phyloP scores from a whole-genome alignment of 345 rosid genomes.

The Aegle marmelos region DNA sequence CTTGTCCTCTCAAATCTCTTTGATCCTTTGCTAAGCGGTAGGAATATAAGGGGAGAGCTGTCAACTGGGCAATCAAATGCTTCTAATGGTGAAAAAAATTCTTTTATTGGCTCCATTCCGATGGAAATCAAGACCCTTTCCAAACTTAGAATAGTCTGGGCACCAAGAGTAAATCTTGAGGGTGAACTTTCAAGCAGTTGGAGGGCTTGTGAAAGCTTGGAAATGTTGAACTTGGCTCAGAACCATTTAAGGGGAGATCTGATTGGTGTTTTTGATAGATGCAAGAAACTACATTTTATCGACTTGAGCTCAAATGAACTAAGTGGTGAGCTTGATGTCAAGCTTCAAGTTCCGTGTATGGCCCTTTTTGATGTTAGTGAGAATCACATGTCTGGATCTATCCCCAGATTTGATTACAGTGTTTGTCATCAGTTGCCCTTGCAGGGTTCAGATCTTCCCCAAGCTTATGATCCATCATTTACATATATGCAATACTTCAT shows the following conservation, averaged over 20 bases:
- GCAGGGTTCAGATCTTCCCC: background rate
- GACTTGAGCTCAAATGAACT: constrained; percentile 34
- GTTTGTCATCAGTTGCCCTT: constrained; percentile 8
- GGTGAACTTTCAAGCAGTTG: constrained; percentile 26
- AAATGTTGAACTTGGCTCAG: constrained; percentile 35
- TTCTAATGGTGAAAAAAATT: constrained; percentile 15
- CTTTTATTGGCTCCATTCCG: constrained; percentile 28
- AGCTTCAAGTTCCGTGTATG: constrained; percentile 35
- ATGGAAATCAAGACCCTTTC: constrained; percentile 26
- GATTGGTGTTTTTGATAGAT: constrained; percentile 23
- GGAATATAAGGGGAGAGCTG: background rate
- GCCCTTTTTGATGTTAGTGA: constrained; percentile 25
- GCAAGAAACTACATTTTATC: constrained; percentile 28
- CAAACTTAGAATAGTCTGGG: constrained; percentile 29
- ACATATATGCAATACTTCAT: constrained; percentile 12
- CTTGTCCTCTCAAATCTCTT: constrained; percentile 28
- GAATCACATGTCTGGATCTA: constrained; percentile 26
- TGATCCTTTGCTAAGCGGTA: constrained; percentile 17
- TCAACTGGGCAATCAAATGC: background rate
- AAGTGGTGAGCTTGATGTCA: constrained; percentile 26
- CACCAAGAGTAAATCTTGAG: constrained; percentile 19
- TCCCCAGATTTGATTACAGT: constrained; percentile 20
- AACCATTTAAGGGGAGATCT: constrained; percentile 24
- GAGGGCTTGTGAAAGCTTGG: constrained; percentile 30
- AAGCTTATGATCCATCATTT: background rate